These are phyloP conservation scores for Moesziomyces parantarcticus DNA, from an alignment of 1,284 basidiomycete genomes.

Conservation along the genomic window DNA sequence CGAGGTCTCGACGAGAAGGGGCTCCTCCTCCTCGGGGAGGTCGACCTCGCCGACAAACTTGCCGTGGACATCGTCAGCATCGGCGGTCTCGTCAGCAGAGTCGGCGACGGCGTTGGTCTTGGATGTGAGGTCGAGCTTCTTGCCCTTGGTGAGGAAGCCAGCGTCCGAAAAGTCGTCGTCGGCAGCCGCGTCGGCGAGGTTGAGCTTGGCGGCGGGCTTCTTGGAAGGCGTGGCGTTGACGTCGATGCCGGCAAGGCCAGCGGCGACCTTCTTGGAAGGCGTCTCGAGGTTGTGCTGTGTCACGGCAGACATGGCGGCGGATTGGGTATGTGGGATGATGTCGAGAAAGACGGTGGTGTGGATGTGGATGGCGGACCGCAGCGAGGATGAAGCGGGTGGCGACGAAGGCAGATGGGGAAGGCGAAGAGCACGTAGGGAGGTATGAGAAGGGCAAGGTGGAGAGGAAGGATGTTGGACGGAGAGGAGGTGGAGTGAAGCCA, in stretches of 20 bases:
- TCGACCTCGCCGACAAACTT: constrained; percentile 67
- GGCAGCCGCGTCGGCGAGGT: constrained; percentile 9
- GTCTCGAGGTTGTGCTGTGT: constrained; percentile 56
- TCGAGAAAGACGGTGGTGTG: constrained; percentile 5
- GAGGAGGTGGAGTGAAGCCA: constrained; percentile 12
- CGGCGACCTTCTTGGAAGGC: constrained; percentile 66
- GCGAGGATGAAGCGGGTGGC: constrained; percentile 6
- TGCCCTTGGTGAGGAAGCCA: constrained; percentile 52
- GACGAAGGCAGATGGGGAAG: constrained; percentile 7
- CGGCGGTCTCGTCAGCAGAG: constrained; percentile 12
- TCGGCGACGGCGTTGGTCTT: constrained; percentile 12
- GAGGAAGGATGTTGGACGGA: constrained; percentile 15
- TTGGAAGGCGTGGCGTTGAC: constrained; percentile 64
- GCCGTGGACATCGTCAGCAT: constrained; percentile 47
- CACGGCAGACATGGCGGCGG: constrained; percentile 44
- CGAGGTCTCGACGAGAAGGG: constrained; percentile 63
- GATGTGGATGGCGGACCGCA: constrained; percentile 9
- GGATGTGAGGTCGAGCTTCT: constrained; percentile 28
- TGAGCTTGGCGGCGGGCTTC: constrained; percentile 40
- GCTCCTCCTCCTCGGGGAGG: constrained; percentile 66
- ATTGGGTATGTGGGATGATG: not conserved
- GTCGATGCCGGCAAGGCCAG: constrained; percentile 61
- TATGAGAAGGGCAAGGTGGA: not conserved
- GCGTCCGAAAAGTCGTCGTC: constrained; percentile 54
- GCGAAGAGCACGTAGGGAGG: constrained; percentile 4